These are phyloP conservation scores for Calvatia gigantea DNA, from an alignment of 768 basidiomycete genomes.

Conservation along the genomic window DNA sequence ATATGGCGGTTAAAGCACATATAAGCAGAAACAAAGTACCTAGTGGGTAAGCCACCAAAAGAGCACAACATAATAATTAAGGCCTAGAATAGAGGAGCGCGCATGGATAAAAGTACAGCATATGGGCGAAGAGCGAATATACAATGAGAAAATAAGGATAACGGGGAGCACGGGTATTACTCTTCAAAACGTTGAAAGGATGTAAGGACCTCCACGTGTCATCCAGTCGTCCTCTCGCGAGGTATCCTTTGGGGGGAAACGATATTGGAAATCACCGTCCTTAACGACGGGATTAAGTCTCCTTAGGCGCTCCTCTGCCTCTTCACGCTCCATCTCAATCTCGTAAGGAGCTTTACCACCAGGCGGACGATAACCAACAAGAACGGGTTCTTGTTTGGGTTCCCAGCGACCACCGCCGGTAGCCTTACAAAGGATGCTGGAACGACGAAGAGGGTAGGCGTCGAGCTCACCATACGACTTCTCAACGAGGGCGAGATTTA, in stretches of 20 bases:
- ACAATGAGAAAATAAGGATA: slow-evolving; percentile 15
- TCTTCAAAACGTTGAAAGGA: slow-evolving; percentile 59
- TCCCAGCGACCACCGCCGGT: slow-evolving; percentile 80
- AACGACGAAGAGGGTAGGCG: slow-evolving; percentile 67
- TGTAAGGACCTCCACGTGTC: slow-evolving; percentile 34
- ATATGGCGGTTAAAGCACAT: slow-evolving; percentile 21
- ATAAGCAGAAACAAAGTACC: slow-evolving; percentile 36
- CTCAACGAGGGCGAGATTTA: slow-evolving; percentile 27
- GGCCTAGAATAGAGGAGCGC: slow-evolving; percentile 4
- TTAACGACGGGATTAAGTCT: slow-evolving; percentile 61
- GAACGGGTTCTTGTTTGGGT: slow-evolving; percentile 50
- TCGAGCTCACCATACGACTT: slow-evolving; percentile 68
- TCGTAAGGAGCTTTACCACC: slow-evolving; percentile 69
- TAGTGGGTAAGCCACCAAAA: slow-evolving; percentile 16
- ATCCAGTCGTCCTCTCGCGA: slow-evolving; percentile 9
- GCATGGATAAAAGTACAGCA: slow-evolving; percentile 13
- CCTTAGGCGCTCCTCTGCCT: slow-evolving; percentile 45
- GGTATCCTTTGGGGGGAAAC: slow-evolving; percentile 38
- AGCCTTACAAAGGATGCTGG: slow-evolving; percentile 70
- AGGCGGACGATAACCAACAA: slow-evolving; percentile 50
- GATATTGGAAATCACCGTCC: slow-evolving; percentile 67
- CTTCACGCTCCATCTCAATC: slow-evolving; percentile 66
- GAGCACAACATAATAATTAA: slow-evolving; percentile 17
- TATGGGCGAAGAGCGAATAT: slow-evolving; percentile 12
- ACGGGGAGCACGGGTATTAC: slow-evolving; percentile 11